phyloP scores from a whole-genome alignment of 768 basidiomycete species.

The Lactifluus hygrophoroides region DNA sequence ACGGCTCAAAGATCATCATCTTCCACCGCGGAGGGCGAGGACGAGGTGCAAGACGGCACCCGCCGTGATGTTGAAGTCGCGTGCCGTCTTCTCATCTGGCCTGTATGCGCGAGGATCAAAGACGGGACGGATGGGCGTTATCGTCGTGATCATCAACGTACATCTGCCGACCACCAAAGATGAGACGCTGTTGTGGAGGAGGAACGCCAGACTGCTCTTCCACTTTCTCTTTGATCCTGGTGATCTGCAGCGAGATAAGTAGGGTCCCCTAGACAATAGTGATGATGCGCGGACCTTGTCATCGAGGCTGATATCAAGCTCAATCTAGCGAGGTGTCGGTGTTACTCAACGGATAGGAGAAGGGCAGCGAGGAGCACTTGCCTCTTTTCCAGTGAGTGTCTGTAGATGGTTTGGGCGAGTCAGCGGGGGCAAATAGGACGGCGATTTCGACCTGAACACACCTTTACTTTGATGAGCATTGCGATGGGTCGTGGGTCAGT shows the following conservation, averaged over 20 bases:
- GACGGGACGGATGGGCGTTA: not conserved
- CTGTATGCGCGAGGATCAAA: conserved; percentile 33
- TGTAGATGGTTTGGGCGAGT: conserved; percentile 27
- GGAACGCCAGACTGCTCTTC: conserved; percentile 99
- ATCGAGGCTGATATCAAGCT: conserved; percentile 88
- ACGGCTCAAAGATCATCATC: conserved; percentile 31
- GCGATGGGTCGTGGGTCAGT: not conserved
- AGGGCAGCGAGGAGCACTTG: conserved; percentile 27
- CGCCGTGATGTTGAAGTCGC: conserved; percentile 73
- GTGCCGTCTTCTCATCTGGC: conserved; percentile 86
- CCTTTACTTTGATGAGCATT: conserved; percentile 93
- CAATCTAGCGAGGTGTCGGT: conserved; percentile 48
- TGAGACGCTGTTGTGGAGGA: conserved; percentile 90
- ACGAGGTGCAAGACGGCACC: conserved; percentile 92
- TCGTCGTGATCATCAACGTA: conserved; percentile 33
- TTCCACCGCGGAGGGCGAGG: conserved; percentile 88
- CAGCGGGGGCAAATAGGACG: not conserved
- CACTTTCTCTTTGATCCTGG: conserved; percentile 93
- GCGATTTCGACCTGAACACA: conserved; percentile 28
- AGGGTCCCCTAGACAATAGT: not conserved
- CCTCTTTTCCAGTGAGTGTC: conserved; percentile 98
- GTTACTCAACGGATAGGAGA: not conserved
- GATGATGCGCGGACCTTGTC: conserved; percentile 52
- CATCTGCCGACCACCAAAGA: conserved; percentile 91
- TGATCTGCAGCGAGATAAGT: conserved; percentile 46